Conservation (phyloP, 1,139 yeast genomes). For the Blastobotrys malaysiensis region DNA sequence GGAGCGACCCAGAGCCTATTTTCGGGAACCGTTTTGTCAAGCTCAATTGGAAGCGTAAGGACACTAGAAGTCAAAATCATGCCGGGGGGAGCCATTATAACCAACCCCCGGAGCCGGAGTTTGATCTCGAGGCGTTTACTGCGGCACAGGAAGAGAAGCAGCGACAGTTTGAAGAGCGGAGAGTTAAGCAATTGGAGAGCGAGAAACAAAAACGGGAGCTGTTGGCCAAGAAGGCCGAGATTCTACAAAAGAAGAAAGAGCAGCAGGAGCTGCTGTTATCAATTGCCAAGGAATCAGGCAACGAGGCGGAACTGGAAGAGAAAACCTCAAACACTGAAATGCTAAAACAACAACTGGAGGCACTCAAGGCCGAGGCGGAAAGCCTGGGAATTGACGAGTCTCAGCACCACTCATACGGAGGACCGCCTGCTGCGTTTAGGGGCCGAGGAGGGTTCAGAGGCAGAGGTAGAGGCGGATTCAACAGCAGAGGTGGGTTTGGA, state of each 20-base stretch:
- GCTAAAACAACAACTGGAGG: slow-evolving; percentile 33
- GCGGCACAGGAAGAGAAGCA: slow-evolving; percentile 39
- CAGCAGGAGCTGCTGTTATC: slow-evolving; percentile 31
- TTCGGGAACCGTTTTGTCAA: slow-evolving; percentile 46
- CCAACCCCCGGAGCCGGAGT: slow-evolving; percentile 24
- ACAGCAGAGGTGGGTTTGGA: slow-evolving; percentile 20
- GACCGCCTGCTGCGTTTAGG: slow-evolving; percentile 11
- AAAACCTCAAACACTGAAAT: slow-evolving; percentile 31
- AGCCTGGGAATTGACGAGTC: slow-evolving; percentile 22
- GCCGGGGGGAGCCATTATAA: slow-evolving; percentile 3
- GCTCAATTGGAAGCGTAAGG: slow-evolving; percentile 38
- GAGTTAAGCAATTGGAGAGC: slow-evolving; percentile 33
- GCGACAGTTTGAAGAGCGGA: slow-evolving; percentile 39
- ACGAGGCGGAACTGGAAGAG: slow-evolving; percentile 24
- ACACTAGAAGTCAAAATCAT: not conserved
- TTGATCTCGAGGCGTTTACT: slow-evolving; percentile 37
- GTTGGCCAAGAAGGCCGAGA: slow-evolving; percentile 33
- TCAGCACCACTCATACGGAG: not conserved
- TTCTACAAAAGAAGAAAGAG: slow-evolving; percentile 31
- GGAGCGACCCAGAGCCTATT: slow-evolving; percentile 42
- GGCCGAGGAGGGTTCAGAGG: slow-evolving; percentile 24
- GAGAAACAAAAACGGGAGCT: slow-evolving; percentile 34
- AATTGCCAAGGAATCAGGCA: slow-evolving; percentile 25
- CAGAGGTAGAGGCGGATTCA: slow-evolving; percentile 21
- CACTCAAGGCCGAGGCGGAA: slow-evolving; percentile 34